Base-by-base conservation (phyloP, 208 protist genomes). In the Naegleria lovaniensis region DNA sequence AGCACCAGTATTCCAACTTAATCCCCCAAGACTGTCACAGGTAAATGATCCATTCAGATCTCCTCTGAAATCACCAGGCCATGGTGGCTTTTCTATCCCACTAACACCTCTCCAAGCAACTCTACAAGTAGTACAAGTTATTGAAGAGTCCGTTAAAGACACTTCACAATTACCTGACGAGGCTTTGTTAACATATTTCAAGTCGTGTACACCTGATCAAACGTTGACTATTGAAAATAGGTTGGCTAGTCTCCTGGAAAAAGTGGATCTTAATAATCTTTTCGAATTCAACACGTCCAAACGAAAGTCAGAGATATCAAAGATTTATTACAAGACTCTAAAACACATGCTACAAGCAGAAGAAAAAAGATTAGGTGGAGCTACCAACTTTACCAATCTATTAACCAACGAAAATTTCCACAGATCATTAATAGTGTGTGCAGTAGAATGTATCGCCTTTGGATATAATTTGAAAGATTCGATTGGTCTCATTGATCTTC, bases 321-420 rank as follows among this genome's bases (percentile, higher is more conserved):
- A 87, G 52, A 48, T 52, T 52, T 87, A 87, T 55, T 87, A 87
- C 51, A 9, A 25, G 13, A 36, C 29, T 11, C 40, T 87, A 15
- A 52, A 16, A 39, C 11, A 48, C 9, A 89, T 89, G 85, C 33
- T 89, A 3, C 25, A 43, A 38, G 85, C 29, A 5, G 85, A 89
- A 67, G 48, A 89, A 89, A 58, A 89, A 33, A 89, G 85, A 89
- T 25, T 89, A 67, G 15, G 36, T 16, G 67, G 67, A 11, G 9
- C 22, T 33, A 16, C 29, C 0, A 67, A 89, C 22, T 89, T 89
- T 89, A 22, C 85, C 19, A 67, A 43, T 38, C n/a, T 89, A 1
- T 29, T 89, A 3, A 67, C 41, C 19, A 89, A 89, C n/a, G 85
- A 89, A 40, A 67, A 89, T 25, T 89, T 89, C 33, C 41, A 89